Evolutionary conservation across 352 stramenopile species (phyloP), one percentile per base, ranked within the genome.

Genomic region (Phytophthora parvispora): DNA sequence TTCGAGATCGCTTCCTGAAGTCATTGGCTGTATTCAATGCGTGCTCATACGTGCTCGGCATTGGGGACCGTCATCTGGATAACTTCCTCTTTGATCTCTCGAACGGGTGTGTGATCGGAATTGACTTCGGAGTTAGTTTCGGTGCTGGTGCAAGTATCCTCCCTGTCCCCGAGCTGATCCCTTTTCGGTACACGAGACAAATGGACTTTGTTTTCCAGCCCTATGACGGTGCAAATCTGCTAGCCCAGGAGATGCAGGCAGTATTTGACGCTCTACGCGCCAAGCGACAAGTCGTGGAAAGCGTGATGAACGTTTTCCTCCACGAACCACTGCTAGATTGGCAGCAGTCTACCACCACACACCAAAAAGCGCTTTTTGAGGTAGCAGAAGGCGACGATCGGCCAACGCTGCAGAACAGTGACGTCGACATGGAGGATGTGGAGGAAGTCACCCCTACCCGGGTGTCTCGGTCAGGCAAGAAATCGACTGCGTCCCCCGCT

Each of bases 51-150:
- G 73, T 98, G 16, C 50, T 98, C 4, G 93, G 93, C 22, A 98
- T 98, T 50, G 93, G 93, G 15, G 93, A 98, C 76, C 84, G 93
- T 7, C 93, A 98, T 51, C 52, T 98, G 51, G 93, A 98, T 58
- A 98, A 98, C 58, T 97, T 98, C 56, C 64, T 98, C 9, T 77
- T 98, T 1, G 89, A 97, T 60, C 70, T 89, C 38, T 61, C 59
- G 7, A 89, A 72, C n/a, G 91, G 89, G 1, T 74, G 74, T 22
- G 77, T 98, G 28, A 91, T 98, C 50, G 90, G 89, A 38, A 98
- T 98, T 34, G 93, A 98, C 63, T 98, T 98, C 69, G 93, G 93
- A 15, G 89, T 97, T 57, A 97, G 92, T 63, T 98, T 98, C 77
- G 93, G 93, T 18, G 89, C 87, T 15, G 85, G 89, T 3, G 89